Percentiles rank a stretch among this genome's conserved stretches.
phyloP scores from a whole-genome alignment of 192 early-diverging fungal genomes.

The Backusella liffmaniae region DNA sequence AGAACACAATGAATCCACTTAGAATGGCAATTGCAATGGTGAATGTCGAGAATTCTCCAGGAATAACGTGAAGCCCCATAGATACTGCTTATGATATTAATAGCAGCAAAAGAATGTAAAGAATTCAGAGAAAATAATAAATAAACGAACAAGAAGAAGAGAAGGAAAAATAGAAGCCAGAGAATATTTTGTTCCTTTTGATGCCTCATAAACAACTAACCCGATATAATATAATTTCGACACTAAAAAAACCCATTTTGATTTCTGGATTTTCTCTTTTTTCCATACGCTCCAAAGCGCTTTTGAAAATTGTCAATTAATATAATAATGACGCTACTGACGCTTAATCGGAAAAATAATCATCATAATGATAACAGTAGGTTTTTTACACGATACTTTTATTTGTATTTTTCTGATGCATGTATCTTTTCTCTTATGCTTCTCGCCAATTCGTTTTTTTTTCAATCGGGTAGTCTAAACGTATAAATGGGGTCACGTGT shows the following conservation, averaged over 20 bases:
- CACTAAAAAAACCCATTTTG: neutral
- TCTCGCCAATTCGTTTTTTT: no score
- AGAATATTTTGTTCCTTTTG: neutral
- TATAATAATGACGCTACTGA: no score
- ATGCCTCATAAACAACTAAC: neutral
- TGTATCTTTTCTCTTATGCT: no score
- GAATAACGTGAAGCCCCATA: conserved; percentile 21
- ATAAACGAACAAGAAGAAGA: neutral
- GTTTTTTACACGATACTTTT: no score
- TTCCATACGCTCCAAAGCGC: no score
- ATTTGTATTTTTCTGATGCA: no score
- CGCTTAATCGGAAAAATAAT: no score
- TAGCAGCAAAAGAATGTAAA: neutral
- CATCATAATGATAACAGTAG: no score
- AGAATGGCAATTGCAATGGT: conserved; percentile 54
- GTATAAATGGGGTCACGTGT: no score
- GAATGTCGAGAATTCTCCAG: conserved; percentile 39
- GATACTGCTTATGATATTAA: neutral
- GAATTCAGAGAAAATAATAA: neutral
- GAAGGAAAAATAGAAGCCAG: neutral
- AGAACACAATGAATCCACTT: conserved; percentile 69
- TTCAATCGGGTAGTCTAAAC: no score
- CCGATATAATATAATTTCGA: neutral
- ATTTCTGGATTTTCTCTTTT: neutral
- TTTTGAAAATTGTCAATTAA: no score